Conservation (phyloP, 208 protist species). For the Borovskyia barvae region DNA sequence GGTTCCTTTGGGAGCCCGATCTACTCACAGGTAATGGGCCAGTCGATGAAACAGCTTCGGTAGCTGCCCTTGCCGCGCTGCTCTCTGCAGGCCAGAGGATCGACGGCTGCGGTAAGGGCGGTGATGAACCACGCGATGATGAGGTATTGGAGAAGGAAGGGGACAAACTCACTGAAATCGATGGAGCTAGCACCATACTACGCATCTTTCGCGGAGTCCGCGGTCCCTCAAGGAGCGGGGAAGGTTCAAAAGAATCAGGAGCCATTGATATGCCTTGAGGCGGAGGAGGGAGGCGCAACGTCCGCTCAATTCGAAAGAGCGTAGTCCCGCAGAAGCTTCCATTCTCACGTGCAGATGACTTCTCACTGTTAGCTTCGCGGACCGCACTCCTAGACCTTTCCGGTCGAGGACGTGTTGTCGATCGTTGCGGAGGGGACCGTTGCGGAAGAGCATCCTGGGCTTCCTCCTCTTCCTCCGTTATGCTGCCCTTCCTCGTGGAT, state of each 20-base stretch:
- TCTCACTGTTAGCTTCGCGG: not conserved
- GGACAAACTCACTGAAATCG: slow-evolving; percentile 23
- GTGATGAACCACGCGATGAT: not conserved
- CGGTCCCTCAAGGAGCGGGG: not conserved
- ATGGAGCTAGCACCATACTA: slow-evolving; percentile 25
- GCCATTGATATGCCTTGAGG: too few species aligned
- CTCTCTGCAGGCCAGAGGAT: too few species aligned
- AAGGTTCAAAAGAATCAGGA: too few species aligned
- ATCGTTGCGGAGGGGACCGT: slow-evolving; percentile 17
- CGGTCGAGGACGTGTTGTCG: slow-evolving; percentile 15
- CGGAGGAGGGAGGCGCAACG: slow-evolving; percentile 9
- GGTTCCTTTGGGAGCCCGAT: too few species aligned
- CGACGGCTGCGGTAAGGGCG: not conserved
- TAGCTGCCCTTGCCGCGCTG: too few species aligned
- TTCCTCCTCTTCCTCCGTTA: not conserved
- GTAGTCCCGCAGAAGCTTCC: not conserved
- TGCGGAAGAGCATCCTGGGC: not conserved
- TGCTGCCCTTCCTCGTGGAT: not conserved
- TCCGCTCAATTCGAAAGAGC: slow-evolving; percentile 20
- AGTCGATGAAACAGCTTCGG: too few species aligned
- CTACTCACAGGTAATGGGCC: too few species aligned
- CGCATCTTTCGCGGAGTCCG: slow-evolving; percentile 22
- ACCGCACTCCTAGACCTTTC: slow-evolving; percentile 12
- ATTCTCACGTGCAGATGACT: not conserved
- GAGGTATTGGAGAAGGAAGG: slow-evolving; percentile 4